Evolutionary conservation across 2,329 filamentous ascomycete species (phyloP), one percentile per base, ranked within the genome.

Genomic region (Tolypocladium paradoxum): DNA sequence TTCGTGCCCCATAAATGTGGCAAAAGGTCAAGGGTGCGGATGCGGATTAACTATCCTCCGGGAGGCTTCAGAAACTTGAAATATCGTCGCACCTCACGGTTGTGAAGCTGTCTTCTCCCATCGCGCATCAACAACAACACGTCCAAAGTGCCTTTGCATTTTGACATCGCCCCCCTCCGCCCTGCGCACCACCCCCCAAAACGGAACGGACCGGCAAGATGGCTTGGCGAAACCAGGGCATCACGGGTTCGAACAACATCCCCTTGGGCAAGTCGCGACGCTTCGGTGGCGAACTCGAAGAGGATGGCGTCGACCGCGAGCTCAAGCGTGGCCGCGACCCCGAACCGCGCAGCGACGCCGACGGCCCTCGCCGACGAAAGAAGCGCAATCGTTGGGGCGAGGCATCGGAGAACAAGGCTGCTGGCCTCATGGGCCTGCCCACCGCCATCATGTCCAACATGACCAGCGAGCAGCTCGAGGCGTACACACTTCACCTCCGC

Each of bases 381-480:
- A 97, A 96, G 85, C 87, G 92, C 70, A 99, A 99, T 71, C 85
- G 93, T 68, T 99, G 93, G 93, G 93, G 93, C 61, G 92, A 97
- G 72, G 89, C 89, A 56, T 87, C 90, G 53, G 93, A 99, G 74
- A 99, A 99, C 76, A 99, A 99, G 79, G 93, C 93, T 55, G 93
- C 93, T 54, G 93, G 93, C 60, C 79, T 99, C 57, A 97, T 99
- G 91, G 93, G 93, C 54, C 79, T 99, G 61, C 90, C 93, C 31
- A 99, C 93, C 18, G 90, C 92, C 65, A 97, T 99, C 70, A 85
- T 92, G 72, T 90, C 91, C 58, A 91, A 92, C 73, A 99, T 99
- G 90, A 99, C 93, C 53, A 92, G 87, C 67, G 93, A 99, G 73
- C 93, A 99, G 78, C 83, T 97, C 53, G 93, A 99, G 70, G 93